Evolutionary conservation across 139 green algal genomes (phyloP).

Genomic region (Deuterostichococcus epilithicus): DNA sequence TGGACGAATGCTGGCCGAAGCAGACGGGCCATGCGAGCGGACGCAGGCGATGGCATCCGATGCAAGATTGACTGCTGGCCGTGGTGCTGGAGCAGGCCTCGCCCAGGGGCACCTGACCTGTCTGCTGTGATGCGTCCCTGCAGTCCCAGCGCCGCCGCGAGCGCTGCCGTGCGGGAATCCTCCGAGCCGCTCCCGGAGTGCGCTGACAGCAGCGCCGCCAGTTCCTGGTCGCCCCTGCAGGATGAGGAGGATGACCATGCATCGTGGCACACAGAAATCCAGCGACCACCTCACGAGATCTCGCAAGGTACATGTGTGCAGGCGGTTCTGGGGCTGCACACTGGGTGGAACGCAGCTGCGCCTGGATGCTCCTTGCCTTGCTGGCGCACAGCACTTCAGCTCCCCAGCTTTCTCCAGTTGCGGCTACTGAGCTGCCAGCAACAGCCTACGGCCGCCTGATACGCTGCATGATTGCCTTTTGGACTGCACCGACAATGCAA

Average conservation of each 20-base stretch:
- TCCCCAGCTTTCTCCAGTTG: not conserved
- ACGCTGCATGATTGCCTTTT: not conserved
- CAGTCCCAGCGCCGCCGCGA: not conserved
- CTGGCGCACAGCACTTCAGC: not conserved
- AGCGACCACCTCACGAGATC: no score
- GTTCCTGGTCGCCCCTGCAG: not conserved
- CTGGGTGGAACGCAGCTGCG: no score
- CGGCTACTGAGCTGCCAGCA: constrained; percentile 6
- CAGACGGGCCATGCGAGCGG: no score
- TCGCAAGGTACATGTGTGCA: no score
- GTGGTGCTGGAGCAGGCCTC: no score
- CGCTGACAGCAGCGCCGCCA: not conserved
- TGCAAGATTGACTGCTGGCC: not conserved
- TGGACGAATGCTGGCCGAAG: no score
- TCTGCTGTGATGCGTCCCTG: not conserved
- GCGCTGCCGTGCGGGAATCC: not conserved
- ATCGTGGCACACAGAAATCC: no score
- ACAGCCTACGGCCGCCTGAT: not conserved
- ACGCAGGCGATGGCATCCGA: no score
- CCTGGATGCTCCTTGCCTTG: not conserved
- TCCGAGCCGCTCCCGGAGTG: not conserved
- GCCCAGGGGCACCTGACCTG: no score
- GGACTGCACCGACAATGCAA: not conserved
- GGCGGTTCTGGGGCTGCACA: no score
- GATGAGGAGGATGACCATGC: no score